Conservation (phyloP, 116 monocot genomes). For the Cymodocea nodosa region DNA sequence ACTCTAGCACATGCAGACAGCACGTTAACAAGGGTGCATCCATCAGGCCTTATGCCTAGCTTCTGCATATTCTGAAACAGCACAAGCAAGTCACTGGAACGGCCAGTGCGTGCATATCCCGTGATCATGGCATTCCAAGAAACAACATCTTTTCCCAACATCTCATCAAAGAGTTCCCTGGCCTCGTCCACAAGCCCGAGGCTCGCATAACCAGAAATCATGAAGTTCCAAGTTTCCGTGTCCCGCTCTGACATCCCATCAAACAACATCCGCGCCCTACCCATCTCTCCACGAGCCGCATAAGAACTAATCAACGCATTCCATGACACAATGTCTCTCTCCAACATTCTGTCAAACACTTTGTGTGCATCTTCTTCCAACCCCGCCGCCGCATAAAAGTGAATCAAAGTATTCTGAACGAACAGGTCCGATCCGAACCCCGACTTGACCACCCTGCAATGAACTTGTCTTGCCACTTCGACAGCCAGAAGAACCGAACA, state of each 20-base stretch:
- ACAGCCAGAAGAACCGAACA: constrained; percentile 1
- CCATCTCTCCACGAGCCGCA: not conserved
- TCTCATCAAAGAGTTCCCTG: no score
- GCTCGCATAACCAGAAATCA: no score
- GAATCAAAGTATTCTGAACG: constrained; percentile 8
- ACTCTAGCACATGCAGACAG: no score
- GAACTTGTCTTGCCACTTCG: constrained; percentile 8
- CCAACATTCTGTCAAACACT: constrained; percentile 6
- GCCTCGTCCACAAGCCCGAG: no score
- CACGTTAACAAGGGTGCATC: no score
- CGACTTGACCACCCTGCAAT: constrained; percentile 10
- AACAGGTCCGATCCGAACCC: constrained; percentile 8
- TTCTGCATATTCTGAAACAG: no score
- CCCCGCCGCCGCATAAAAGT: not conserved
- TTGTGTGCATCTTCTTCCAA: not conserved
- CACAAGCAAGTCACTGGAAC: not conserved
- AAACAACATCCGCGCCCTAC: constrained; percentile 8
- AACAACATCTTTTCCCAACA: constrained; percentile 1
- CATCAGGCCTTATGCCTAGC: no score
- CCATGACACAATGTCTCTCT: constrained; percentile 1
- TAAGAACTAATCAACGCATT: constrained; percentile 8
- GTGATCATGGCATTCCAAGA: constrained; percentile 14
- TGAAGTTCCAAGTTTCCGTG: no score
- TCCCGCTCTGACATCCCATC: no score
- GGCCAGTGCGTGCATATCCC: constrained; percentile 1